These are phyloP conservation scores for Gonium pectorale DNA, from an alignment of 139 green algal genomes.

Conservation along the genomic window DNA sequence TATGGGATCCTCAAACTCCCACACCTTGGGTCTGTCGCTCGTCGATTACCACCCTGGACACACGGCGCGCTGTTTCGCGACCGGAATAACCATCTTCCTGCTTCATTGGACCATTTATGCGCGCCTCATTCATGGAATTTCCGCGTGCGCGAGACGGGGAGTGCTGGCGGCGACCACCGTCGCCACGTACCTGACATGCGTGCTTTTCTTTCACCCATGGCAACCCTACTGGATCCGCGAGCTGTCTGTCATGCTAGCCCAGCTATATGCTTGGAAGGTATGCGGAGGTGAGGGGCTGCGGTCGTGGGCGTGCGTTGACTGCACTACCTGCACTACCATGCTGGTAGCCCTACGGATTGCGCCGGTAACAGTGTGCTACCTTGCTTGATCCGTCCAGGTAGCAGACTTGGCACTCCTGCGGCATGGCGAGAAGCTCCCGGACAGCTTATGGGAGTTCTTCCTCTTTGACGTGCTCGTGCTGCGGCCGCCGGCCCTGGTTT, in stretches of 20 bases:
- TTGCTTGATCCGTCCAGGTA: neutral
- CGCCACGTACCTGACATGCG: neutral
- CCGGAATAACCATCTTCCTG: neutral
- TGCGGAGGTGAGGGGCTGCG: neutral
- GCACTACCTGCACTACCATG: neutral
- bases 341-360: neutral
- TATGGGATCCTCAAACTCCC: too few relatives aligned
- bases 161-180: too few relatives aligned
- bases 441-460: neutral
- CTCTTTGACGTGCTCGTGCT: slow-evolving; percentile 23
- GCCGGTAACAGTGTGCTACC: neutral
- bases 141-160: neutral
- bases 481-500: neutral
- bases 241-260: slow-evolving; percentile 33
- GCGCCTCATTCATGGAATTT: neutral
- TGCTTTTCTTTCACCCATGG: slow-evolving; percentile 1
- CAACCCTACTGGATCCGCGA: slow-evolving; percentile 25
- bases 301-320: too few relatives aligned
- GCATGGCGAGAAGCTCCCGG: neutral
- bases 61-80: neutral
- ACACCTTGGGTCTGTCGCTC: neutral
- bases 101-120: neutral
- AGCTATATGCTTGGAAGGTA: slow-evolving; percentile 25
- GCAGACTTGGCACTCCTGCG: neutral
- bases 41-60: neutral